A percentile compares a stretch with the other conserved stretches of the same genome.
These are phyloP conservation scores for Dactylellina cionopaga DNA, from an alignment of 2,329 filamentous ascomycete genomes.

Conservation along the genomic window DNA sequence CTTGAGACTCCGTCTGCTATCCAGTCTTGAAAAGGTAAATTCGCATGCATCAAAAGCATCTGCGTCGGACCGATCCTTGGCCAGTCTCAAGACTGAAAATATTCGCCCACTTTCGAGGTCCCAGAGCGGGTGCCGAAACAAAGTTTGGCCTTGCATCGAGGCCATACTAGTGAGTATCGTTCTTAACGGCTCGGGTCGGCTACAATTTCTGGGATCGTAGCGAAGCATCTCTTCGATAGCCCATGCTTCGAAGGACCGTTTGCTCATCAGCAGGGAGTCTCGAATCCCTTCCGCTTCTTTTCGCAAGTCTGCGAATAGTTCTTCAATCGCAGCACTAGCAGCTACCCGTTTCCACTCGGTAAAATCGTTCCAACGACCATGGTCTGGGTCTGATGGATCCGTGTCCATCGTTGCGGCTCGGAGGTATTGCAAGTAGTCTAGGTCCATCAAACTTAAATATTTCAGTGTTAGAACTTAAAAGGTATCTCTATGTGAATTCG, in stretches of 20 bases:
- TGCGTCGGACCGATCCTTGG: background rate
- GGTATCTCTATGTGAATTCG: background rate
- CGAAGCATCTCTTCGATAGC: conserved; percentile 4
- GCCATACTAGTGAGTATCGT: background rate
- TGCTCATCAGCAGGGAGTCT: background rate
- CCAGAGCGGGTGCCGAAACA: background rate
- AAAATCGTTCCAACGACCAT: background rate
- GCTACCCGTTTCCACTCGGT: no score
- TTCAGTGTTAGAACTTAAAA: no score
- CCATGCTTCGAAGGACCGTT: background rate
- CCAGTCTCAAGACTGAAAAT: background rate
- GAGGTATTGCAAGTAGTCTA: conserved; percentile 8
- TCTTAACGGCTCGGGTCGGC: background rate
- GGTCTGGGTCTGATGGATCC: background rate
- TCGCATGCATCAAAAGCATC: background rate
- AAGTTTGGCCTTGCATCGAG: background rate
- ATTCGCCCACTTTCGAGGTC: background rate
- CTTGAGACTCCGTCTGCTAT: background rate
- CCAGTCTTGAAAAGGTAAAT: background rate
- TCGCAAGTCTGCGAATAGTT: background rate
- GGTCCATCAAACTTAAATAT: conserved; percentile 3
- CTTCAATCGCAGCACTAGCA: background rate
- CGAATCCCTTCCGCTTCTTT: background rate
- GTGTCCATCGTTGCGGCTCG: background rate
- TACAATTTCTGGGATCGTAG: background rate